Percentiles rank a stretch among this genome's conserved stretches.
These are phyloP conservation scores for Xylariaceae sp. DNA, from an alignment of 2,329 filamentous ascomycete species.

Conservation along the genomic window DNA sequence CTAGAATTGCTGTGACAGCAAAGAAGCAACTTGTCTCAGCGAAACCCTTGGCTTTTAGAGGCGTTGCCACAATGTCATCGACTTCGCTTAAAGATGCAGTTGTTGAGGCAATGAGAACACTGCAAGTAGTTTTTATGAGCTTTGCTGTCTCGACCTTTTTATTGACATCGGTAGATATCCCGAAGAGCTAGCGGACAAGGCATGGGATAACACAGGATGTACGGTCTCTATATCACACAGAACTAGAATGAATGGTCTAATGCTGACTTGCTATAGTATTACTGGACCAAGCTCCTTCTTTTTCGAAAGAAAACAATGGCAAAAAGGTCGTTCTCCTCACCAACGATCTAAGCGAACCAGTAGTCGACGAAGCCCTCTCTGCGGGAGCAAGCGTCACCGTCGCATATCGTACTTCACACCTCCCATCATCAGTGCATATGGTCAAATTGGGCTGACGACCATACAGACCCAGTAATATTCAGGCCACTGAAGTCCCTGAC, in stretches of 20 bases:
- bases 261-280: constrained; percentile 28
- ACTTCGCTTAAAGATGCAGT: constrained; percentile 53
- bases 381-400: constrained; percentile 75
- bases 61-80: constrained; percentile 22
- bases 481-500: constrained; percentile 85
- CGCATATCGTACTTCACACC: constrained; percentile 66
- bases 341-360: constrained; percentile 83
- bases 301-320: constrained; percentile 45
- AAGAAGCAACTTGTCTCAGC: constrained; percentile 5
- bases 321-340: constrained; percentile 54
- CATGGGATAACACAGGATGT: constrained; percentile 91
- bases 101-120: constrained; percentile 71
- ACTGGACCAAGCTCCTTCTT: constrained; percentile 54
- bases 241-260: no score
- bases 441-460: constrained; percentile 1
- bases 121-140: constrained; percentile 52
- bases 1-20: neutral
- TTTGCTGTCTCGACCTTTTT: neutral
- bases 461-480: constrained; percentile 90
- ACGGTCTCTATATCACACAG: constrained; percentile 25
- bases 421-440: neutral
- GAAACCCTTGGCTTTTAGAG: constrained; percentile 2
- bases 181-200: constrained; percentile 79
- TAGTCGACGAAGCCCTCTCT: constrained; percentile 84
- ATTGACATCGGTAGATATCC: constrained; percentile 62